Evolutionary conservation across 768 basidiomycete species (phyloP).

Genomic region (Termitomyces sp.): DNA sequence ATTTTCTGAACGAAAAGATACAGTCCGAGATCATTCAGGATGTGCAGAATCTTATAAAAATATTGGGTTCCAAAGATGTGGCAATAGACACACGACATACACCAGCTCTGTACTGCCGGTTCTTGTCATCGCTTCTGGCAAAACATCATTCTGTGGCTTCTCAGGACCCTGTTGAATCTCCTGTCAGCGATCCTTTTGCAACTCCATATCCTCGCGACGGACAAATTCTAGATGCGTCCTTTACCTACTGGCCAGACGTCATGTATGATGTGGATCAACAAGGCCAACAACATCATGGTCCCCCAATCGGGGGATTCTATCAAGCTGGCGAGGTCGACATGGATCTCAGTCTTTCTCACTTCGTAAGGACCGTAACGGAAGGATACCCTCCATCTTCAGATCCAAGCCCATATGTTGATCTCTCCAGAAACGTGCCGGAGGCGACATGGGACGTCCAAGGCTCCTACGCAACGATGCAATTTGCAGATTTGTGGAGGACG

Average conservation of each 20-base stretch:
- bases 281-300: neutral
- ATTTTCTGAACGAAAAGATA: constrained; percentile 32
- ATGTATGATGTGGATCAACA: constrained; percentile 6
- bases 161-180: neutral
- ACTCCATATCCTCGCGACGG: constrained; percentile 18
- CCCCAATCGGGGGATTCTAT: neutral
- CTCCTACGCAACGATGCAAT: neutral
- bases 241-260: constrained; percentile 41
- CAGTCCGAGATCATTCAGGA: constrained; percentile 36
- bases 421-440: neutral
- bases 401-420: constrained; percentile 1
- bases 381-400: constrained; percentile 5
- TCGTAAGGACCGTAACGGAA: constrained; percentile 32
- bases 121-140: constrained; percentile 42
- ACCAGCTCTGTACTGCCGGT: constrained; percentile 52
- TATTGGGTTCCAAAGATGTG: constrained; percentile 43
- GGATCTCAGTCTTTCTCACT: constrained; percentile 44
- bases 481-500: constrained; percentile 12
- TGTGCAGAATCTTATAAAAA: constrained; percentile 37
- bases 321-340: constrained; percentile 27
- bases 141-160: constrained; percentile 24
- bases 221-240: constrained; percentile 20
- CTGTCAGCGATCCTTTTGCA: constrained; percentile 9
- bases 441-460: constrained; percentile 6
- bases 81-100: constrained; percentile 52